These are phyloP conservation scores for Penicillium ucsense DNA, from an alignment of 495 filamentous ascomycete genomes.

Conservation along the genomic window DNA sequence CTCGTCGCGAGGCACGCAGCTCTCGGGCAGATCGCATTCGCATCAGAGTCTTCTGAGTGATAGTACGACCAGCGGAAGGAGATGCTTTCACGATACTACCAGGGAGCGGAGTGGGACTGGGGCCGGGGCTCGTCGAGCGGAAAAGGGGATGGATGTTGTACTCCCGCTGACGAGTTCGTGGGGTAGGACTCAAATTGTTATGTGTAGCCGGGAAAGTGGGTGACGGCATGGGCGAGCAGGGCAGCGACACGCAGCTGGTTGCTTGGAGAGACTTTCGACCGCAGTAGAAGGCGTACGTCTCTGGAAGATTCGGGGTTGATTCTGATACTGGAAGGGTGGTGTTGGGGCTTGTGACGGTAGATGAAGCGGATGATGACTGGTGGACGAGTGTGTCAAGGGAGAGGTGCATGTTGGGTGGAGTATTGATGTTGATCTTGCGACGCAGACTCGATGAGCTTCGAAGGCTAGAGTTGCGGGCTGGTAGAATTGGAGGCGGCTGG, in stretches of 20 bases:
- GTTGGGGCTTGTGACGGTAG: conserved; percentile 11
- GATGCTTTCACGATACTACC: conserved; percentile 64
- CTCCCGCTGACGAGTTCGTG: conserved; percentile 28
- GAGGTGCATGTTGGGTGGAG: conserved; percentile 6
- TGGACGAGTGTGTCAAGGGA: conserved; percentile 23
- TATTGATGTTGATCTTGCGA: not conserved
- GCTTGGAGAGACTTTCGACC: not conserved
- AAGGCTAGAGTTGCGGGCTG: conserved; percentile 6
- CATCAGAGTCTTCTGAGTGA: conserved; percentile 49
- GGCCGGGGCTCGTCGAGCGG: conserved; percentile 61
- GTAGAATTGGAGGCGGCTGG: not conserved
- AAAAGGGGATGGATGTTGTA: conserved; percentile 81
- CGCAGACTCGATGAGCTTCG: conserved; percentile 19
- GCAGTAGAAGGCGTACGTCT: not conserved
- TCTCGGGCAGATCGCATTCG: conserved; percentile 61
- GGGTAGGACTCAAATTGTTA: not conserved
- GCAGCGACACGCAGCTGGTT: not conserved
- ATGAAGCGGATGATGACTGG: conserved; percentile 10
- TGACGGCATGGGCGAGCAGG: not conserved
- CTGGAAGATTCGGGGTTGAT: conserved; percentile 12
- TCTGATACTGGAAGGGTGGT: not conserved
- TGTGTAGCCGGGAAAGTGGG: not conserved
- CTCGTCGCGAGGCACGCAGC: conserved; percentile 18
- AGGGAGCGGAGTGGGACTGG: conserved; percentile 55
- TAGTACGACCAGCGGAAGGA: conserved; percentile 57